Percentiles rank a stretch among this genome's conserved stretches.
phyloP scores from a whole-genome alignment of 164 flowering plant genomes.

The Akebia trifoliata region DNA sequence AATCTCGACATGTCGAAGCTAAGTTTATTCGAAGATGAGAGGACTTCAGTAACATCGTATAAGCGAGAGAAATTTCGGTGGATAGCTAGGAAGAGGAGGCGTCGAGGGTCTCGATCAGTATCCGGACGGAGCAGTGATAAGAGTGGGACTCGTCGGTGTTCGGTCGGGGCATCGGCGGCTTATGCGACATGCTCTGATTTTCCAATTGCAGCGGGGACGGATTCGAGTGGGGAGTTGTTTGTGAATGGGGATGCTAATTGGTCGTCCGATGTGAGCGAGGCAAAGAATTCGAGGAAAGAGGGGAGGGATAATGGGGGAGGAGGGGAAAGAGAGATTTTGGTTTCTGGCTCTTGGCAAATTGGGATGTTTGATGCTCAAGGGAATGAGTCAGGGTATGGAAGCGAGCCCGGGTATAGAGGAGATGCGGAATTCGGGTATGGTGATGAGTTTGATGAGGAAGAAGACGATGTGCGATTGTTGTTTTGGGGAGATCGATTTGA shows the following conservation, averaged over 20 bases:
- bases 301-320: constrained; percentile 31
- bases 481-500: constrained; percentile 58
- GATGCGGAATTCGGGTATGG: constrained; percentile 89
- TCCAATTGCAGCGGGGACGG: constrained; percentile 68
- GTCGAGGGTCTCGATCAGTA: constrained; percentile 70
- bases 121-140: constrained; percentile 86
- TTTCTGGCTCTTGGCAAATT: constrained; percentile 32
- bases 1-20: constrained; percentile 56
- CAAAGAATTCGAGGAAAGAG: constrained; percentile 43
- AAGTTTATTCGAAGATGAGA: constrained; percentile 53
- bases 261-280: constrained; percentile 83
- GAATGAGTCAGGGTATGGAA: constrained; percentile 89
- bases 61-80: constrained; percentile 31
- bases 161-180: constrained; percentile 66
- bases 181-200: constrained; percentile 79
- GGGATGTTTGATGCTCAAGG: constrained; percentile 46
- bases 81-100: constrained; percentile 62
- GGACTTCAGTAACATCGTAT: constrained; percentile 14
- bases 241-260: constrained; percentile 71
- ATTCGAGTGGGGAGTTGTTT: constrained; percentile 92
- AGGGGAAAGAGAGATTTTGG: constrained; percentile 47
- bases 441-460: constrained; percentile 89
- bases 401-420: constrained; percentile 90
- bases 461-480: constrained; percentile 55
- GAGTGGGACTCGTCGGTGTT: constrained; percentile 67